Percentiles rank a stretch among this genome's conserved stretches.
Conservation (phyloP, 2,329 filamentous ascomycete genomes). For the Mycosphaerella arachidis region DNA sequence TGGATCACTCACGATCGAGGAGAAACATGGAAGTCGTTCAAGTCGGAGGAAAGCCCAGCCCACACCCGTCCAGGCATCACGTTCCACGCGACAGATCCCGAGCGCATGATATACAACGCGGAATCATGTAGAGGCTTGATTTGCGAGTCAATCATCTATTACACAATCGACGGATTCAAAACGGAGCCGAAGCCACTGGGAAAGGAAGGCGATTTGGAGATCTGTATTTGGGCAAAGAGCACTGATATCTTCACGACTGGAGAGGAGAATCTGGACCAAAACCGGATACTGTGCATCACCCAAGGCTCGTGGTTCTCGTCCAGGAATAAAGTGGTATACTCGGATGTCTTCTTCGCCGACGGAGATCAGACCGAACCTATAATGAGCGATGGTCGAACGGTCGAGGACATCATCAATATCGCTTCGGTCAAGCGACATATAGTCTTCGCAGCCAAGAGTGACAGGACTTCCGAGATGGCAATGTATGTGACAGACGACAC, state of each 20-base stretch:
- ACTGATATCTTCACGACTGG: constrained; percentile 69
- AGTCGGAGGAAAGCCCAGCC: constrained; percentile 56
- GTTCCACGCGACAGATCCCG: constrained; percentile 79
- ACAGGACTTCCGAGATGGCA: constrained; percentile 81
- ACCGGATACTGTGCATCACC: constrained; percentile 76
- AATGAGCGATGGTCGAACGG: constrained; percentile 67
- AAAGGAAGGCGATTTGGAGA: constrained; percentile 56
- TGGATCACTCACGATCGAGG: constrained; percentile 82
- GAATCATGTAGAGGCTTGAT: constrained; percentile 22
- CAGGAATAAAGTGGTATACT: constrained; percentile 73
- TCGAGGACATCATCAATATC: constrained; percentile 75
- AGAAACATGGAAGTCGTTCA: constrained; percentile 73
- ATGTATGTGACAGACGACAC: constrained; percentile 85
- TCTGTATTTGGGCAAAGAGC: constrained; percentile 84
- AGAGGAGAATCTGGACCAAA: constrained; percentile 58
- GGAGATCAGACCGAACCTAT: constrained; percentile 64
- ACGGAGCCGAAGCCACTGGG: constrained; percentile 61
- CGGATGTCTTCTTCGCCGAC: constrained; percentile 71
- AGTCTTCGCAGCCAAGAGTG: constrained; percentile 74
- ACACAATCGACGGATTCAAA: constrained; percentile 83
- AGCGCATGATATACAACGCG: constrained; percentile 76
- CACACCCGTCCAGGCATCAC: constrained; percentile 55
- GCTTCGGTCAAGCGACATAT: constrained; percentile 82
- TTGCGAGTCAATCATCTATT: constrained; percentile 53
- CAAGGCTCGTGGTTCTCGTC: constrained; percentile 66